Evolutionary conservation across 805 yeast genomes (phyloP).

Genomic region (Blastobotrys mokoenaii): DNA sequence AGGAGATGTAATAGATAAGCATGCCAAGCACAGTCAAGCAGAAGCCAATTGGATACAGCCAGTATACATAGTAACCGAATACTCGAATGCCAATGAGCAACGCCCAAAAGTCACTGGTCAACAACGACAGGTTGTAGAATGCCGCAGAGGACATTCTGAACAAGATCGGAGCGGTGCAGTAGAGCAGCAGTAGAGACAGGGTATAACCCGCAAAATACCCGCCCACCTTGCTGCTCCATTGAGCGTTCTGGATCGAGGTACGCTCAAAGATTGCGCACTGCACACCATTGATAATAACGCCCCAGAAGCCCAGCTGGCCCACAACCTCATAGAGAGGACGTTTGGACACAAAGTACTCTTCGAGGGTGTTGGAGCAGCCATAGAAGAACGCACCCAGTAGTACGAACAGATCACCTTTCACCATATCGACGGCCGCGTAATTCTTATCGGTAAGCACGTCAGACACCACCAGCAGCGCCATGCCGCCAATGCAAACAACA

Average conservation of each 20-base stretch:
- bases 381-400: conserved; percentile 38
- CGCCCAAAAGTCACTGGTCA: conserved; percentile 41
- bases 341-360: conserved; percentile 37
- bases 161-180: conserved; percentile 35
- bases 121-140: conserved; percentile 35
- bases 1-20: conserved; percentile 32
- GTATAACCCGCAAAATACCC: conserved; percentile 39
- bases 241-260: conserved; percentile 28
- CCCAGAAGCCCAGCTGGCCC: conserved; percentile 38
- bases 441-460: conserved; percentile 35
- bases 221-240: conserved; percentile 33
- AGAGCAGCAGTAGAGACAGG: conserved; percentile 32
- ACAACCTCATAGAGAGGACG: conserved; percentile 37
- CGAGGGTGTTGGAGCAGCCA: conserved; percentile 37
- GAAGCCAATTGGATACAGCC: conserved; percentile 41
- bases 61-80: conserved; percentile 37
- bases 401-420: conserved; percentile 38
- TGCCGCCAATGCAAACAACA: conserved; percentile 34
- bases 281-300: conserved; percentile 34
- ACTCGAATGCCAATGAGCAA: conserved; percentile 36
- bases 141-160: conserved; percentile 41
- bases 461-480: conserved; percentile 34
- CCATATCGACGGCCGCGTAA: conserved; percentile 32
- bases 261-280: conserved; percentile 38
- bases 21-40: conserved; percentile 36